Evolutionary conservation across 176 grass and related monocot species (phyloP).

Genomic region (Otatea glauca): DNA sequence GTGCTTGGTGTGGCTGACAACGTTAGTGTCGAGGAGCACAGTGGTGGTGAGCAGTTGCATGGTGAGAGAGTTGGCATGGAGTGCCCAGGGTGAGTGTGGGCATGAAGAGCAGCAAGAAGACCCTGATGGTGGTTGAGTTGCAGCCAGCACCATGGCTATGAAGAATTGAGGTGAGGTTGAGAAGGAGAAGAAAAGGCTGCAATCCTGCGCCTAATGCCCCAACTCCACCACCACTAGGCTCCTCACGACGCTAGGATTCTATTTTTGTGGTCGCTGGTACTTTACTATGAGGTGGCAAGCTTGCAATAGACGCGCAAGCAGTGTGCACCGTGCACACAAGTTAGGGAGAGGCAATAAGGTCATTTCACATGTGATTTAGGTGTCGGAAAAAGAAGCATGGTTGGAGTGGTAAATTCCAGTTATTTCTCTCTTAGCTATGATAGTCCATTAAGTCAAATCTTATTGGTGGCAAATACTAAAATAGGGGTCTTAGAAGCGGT

Average conservation of each 20-base stretch:
- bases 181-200: background rate
- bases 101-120: slow-evolving; percentile 44
- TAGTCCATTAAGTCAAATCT: background rate
- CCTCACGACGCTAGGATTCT: no score
- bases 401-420: no score
- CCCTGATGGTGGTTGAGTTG: background rate
- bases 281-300: no score
- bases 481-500: background rate
- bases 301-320: no score
- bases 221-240: no score
- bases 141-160: slow-evolving; percentile 31
- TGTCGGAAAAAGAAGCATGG: no score
- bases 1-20: background rate
- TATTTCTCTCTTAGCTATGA: no score
- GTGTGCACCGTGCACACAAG: no score
- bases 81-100: slow-evolving; percentile 23
- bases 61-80: slow-evolving; percentile 42
- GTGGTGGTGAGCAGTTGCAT: slow-evolving; percentile 45
- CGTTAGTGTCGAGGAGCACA: slow-evolving; percentile 28
- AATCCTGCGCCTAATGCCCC: no score
- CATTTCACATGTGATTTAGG: no score
- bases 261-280: no score
- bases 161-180: background rate
- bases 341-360: no score
- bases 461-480: background rate